Percentiles rank a stretch among this genome's conserved stretches.
Conservation (phyloP, 257 asterid genomes). For the Solanum okadae region DNA sequence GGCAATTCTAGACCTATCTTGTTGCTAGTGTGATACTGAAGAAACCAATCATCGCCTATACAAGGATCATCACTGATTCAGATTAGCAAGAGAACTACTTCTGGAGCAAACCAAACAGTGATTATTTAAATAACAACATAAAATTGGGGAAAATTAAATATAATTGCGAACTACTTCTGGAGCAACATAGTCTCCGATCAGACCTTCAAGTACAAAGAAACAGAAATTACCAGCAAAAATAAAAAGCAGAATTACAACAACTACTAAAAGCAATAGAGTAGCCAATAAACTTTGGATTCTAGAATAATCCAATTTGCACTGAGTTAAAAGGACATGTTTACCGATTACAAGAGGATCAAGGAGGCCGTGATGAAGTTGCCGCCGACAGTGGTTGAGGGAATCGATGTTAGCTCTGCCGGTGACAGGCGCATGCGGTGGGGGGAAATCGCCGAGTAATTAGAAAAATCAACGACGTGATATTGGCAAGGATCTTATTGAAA, state of each 20-base stretch:
- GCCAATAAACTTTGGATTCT: neutral
- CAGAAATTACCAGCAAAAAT: neutral
- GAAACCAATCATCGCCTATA: no score
- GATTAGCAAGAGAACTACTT: neutral
- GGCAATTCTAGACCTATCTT: neutral
- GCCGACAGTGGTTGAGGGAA: neutral
- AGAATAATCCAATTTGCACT: neutral
- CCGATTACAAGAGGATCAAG: neutral
- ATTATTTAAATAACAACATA: neutral
- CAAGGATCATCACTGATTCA: no score
- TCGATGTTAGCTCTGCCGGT: neutral
- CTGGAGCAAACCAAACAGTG: neutral
- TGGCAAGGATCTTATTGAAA: neutral
- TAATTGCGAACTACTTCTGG: neutral
- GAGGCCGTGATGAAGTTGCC: neutral
- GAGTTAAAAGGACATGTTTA: neutral
- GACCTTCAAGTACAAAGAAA: neutral
- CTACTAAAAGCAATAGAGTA: neutral
- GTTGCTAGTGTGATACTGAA: no score
- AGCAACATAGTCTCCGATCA: neutral
- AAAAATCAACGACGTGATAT: neutral
- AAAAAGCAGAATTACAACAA: neutral
- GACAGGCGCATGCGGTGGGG: neutral
- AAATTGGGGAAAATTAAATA: neutral
- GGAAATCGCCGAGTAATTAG: neutral